phyloP scores from a whole-genome alignment of 495 filamentous ascomycete genomes.

The Rostrohypoxylon terebratum region DNA sequence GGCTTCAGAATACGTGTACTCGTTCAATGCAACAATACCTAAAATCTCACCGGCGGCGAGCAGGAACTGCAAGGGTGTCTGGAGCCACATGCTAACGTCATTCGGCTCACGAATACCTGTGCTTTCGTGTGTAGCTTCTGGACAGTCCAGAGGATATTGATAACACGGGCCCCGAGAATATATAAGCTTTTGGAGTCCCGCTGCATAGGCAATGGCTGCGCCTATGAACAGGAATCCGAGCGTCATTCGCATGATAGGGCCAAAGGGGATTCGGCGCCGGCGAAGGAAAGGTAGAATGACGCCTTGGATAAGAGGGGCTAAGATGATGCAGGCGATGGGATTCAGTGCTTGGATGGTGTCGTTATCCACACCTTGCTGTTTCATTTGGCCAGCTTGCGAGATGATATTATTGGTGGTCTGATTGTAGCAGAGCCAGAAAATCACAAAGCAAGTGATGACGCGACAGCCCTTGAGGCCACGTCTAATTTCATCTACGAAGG shows the following conservation, averaged over 20 bases:
- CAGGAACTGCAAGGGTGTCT: no score
- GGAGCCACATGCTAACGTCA: no score
- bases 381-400: conserved; percentile 20
- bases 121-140: no score
- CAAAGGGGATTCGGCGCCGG: not conserved
- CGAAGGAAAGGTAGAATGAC: conserved; percentile 12
- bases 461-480: conserved; percentile 16
- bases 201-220: conserved; percentile 50
- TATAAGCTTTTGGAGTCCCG: no score
- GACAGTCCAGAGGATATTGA: no score
- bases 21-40: no score
- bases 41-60: no score
- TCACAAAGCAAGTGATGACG: conserved; percentile 8
- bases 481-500: conserved; percentile 1
- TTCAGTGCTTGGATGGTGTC: conserved; percentile 19
- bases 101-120: no score
- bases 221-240: conserved; percentile 48
- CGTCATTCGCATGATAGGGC: conserved; percentile 28
- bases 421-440: conserved; percentile 25
- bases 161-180: no score
- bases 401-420: conserved; percentile 17
- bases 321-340: conserved; percentile 10
- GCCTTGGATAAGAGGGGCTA: conserved; percentile 15
- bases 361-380: conserved; percentile 1
- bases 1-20: no score